Percentiles rank a stretch among this genome's conserved stretches.
Conservation (phyloP, 495 filamentous ascomycete species). For the Opeltia flavorubescens region DNA sequence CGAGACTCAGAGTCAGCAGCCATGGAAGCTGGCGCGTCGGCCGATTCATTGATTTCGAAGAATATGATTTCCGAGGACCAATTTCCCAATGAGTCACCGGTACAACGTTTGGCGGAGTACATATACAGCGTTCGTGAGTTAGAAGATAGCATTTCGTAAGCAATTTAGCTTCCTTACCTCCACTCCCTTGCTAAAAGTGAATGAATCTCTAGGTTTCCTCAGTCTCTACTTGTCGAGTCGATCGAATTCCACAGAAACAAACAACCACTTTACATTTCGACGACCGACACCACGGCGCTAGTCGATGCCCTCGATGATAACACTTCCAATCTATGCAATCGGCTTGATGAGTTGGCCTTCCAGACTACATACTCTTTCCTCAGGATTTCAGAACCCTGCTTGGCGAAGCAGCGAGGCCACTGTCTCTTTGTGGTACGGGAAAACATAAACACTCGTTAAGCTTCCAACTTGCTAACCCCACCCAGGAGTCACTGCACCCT, state of each 20-base stretch:
- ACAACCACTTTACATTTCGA: not conserved
- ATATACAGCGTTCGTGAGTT: not conserved
- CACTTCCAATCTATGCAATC: not conserved
- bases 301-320: not conserved
- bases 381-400: slow-evolving; percentile 3
- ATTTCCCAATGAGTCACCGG: not conserved
- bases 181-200: not conserved
- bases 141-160: not conserved
- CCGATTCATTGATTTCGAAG: too few relatives aligned
- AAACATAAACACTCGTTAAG: not conserved
- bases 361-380: not conserved
- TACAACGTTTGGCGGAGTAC: not conserved
- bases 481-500: slow-evolving; percentile 5
- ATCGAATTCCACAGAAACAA: not conserved
- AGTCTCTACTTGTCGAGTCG: not conserved
- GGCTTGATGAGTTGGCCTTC: not conserved
- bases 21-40: too few relatives aligned
- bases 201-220: not conserved
- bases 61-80: too few relatives aligned
- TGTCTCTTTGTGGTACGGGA: slow-evolving; percentile 10
- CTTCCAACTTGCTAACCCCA: not conserved
- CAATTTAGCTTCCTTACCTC: not conserved
- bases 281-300: not conserved
- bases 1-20: too few relatives aligned
- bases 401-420: slow-evolving; percentile 12